phyloP scores from a whole-genome alignment of 192 early-diverging fungal genomes.

The Entomortierella chlamydospora region DNA sequence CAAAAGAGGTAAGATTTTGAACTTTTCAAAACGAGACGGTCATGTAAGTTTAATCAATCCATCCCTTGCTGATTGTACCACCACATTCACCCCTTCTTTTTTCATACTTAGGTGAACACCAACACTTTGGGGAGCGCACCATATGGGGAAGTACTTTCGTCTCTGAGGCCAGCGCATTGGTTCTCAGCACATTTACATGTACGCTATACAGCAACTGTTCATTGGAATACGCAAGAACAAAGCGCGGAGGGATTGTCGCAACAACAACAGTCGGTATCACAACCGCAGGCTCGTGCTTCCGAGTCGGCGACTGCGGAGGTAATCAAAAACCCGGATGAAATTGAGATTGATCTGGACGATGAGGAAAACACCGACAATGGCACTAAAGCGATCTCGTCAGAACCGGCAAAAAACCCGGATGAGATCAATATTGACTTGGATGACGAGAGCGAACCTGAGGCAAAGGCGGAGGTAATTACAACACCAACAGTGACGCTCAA shows the following conservation, averaged over 20 bases:
- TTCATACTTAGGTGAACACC: conserved; percentile 60
- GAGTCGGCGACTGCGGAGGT: not conserved
- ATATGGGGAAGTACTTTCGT: conserved; percentile 76
- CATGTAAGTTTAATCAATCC: not conserved
- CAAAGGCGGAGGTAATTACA: not conserved
- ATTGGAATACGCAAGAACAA: conserved; percentile 38
- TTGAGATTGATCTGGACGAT: conserved; percentile 49
- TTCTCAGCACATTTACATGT: conserved; percentile 97
- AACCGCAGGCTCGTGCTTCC: not conserved
- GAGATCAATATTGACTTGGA: conserved; percentile 54
- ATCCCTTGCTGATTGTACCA: not conserved
- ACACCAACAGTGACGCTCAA: conserved; percentile 42
- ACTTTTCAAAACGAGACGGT: too few species aligned
- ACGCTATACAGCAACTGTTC: conserved; percentile 80
- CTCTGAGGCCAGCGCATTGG: conserved; percentile 90
- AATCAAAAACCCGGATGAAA: conserved; percentile 55
- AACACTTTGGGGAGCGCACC: conserved; percentile 84
- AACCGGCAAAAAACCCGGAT: conserved; percentile 43
- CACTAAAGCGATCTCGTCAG: not conserved
- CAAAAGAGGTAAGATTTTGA: conserved; percentile 68
- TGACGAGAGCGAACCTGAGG: conserved; percentile 5
- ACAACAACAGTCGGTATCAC: not conserved
- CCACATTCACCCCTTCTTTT: not conserved
- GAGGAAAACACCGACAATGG: conserved; percentile 27
- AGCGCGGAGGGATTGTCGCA: not conserved